Evolutionary conservation across 2,329 filamentous ascomycete genomes (phyloP).

Genomic region (Fonsecaea multimorphosa): DNA sequence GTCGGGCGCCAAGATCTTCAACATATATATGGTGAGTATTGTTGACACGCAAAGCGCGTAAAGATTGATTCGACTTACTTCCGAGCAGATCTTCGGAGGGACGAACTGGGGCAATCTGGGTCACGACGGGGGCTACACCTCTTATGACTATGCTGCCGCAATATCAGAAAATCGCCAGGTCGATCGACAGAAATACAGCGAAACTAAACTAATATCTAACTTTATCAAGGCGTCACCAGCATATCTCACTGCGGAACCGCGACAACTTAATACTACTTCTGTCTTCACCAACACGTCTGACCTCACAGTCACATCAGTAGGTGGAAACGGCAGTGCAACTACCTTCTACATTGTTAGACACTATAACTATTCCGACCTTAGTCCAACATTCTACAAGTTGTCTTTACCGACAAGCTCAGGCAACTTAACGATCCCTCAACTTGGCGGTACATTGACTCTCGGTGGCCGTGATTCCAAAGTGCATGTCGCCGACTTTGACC

Average conservation of each 20-base stretch:
- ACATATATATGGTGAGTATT: conserved; percentile 70
- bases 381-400: conserved; percentile 67
- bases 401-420: conserved; percentile 57
- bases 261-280: conserved; percentile 50
- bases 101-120: conserved; percentile 86
- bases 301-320: conserved; percentile 66
- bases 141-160: conserved; percentile 66
- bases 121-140: conserved; percentile 65
- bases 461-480: conserved; percentile 54
- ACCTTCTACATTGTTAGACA: conserved; percentile 74
- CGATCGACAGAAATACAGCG: conserved; percentile 76
- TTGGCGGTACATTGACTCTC: conserved; percentile 48
- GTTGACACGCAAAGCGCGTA: too few species aligned
- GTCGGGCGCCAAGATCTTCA: conserved; percentile 70
- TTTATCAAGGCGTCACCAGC: conserved; percentile 75
- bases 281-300: conserved; percentile 59
- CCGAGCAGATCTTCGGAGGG: conserved; percentile 42
- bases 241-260: conserved; percentile 67
- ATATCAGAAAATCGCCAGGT: conserved; percentile 74
- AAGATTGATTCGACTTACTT: too few species aligned
- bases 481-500: conserved; percentile 51
- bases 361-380: conserved; percentile 65
- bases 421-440: conserved; percentile 49
- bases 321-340: conserved; percentile 59
- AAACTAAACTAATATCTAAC: conserved; percentile 76